Evolutionary conservation across 1,284 basidiomycete genomes (phyloP).

Genomic region (Tylopilus orsonianus): DNA sequence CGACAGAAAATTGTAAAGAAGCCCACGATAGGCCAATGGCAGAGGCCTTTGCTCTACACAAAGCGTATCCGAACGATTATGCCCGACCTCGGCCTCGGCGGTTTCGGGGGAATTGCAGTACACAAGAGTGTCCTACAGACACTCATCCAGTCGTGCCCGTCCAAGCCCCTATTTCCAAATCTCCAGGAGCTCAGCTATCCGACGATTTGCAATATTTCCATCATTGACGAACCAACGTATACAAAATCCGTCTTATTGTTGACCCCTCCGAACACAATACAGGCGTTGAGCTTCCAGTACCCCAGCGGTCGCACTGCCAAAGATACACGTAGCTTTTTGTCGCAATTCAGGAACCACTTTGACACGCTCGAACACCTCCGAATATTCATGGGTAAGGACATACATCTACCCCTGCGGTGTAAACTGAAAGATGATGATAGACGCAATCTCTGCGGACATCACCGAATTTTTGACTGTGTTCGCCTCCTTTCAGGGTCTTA

Average conservation of each 20-base stretch:
- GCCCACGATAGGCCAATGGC: slow-evolving; percentile 20
- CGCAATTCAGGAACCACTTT: slow-evolving; percentile 18
- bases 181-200: slow-evolving; percentile 21
- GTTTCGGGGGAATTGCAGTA: slow-evolving; percentile 19
- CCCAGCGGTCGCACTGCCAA: slow-evolving; percentile 17
- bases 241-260: slow-evolving; percentile 20
- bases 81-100: slow-evolving; percentile 9
- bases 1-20: slow-evolving; percentile 15
- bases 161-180: slow-evolving; percentile 24
- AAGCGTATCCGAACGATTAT: slow-evolving; percentile 22
- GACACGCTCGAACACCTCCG: slow-evolving; percentile 15
- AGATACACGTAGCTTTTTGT: slow-evolving; percentile 19
- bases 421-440: slow-evolving; percentile 9
- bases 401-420: neutral
- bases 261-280: slow-evolving; percentile 9
- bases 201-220: slow-evolving; percentile 22
- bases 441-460: slow-evolving; percentile 17
- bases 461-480: slow-evolving; percentile 21
- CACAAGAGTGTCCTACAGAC: slow-evolving; percentile 24
- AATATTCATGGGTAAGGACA: slow-evolving; percentile 20
- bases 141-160: slow-evolving; percentile 25
- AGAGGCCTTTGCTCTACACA: slow-evolving; percentile 17
- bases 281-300: slow-evolving; percentile 21
- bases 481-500: slow-evolving; percentile 17
- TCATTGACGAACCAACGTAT: slow-evolving; percentile 19